Base-by-base conservation (phyloP, 2,329 filamentous ascomycete species). In the Zymoseptoria crescenta region DNA sequence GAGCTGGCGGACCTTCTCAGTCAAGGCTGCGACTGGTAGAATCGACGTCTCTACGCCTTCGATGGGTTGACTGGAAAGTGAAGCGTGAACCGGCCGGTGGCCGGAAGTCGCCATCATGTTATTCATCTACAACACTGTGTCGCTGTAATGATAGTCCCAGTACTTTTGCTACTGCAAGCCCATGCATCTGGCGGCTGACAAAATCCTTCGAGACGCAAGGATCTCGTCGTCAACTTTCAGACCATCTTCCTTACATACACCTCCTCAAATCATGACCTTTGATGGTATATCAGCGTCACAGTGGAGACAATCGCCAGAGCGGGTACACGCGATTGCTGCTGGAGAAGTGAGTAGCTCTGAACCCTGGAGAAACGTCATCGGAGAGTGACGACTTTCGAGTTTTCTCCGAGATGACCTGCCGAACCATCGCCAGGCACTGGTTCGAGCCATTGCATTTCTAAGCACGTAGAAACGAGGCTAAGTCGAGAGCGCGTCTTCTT, bases 11-110 rank as follows among this genome's bases (percentile, higher is more conserved):
- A 67, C 13, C 65, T 90, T 58, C 70, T 91, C 27, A 80, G 76
- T 1, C 76, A 72, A 60, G 80, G 81, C 56, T 89, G 87, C 71
- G 85, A 89, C 72, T 91, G 87, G 86, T 72, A 58, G 63, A 45
- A 13, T 16, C 16, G 35, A 6, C 7, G 10, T 7, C 35, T n/a
- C 13, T n/a, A 7, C 35, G 35, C 35, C 1, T 7, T 45, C 13
- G 16, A 54, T 54, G 35, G 1, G 2, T 41, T 3, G 16, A 6
- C 10, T 41, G 4, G 35, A 13, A 13, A 16, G 35, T 16, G 35
- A 24, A 24, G 2, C 24, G 35, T 16, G 35, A 24, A 24, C 4
- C 24, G 24, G 24, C 24, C 24, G 4, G 24, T 24, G 4, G 2
- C 24, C 24, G 24, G n/a, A n/a, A n/a, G n/a, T n/a, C n/a, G n/a